Evolutionary conservation across 306 rosid species (phyloP).

Genomic region (Ormosia emarginata): DNA sequence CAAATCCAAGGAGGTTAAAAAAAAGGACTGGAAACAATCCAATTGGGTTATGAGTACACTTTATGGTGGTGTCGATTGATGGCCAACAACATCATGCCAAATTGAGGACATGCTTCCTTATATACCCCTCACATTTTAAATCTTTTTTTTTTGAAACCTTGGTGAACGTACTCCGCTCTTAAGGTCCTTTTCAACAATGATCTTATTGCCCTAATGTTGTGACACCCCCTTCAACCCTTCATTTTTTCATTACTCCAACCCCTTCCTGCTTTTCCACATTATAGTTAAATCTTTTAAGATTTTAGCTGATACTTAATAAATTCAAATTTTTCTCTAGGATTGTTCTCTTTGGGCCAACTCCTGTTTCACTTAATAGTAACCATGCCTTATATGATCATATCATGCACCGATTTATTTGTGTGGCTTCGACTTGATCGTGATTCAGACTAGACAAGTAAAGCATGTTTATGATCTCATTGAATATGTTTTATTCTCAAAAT

Average conservation of each 20-base stretch:
- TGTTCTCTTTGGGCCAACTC: slow-evolving; percentile 7
- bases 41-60: slow-evolving; percentile 56
- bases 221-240: slow-evolving; percentile 37
- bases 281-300: background rate
- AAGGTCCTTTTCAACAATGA: slow-evolving; percentile 41
- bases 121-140: slow-evolving; percentile 55
- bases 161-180: slow-evolving; percentile 16
- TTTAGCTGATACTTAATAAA: background rate
- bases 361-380: slow-evolving; percentile 27
- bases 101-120: slow-evolving; percentile 65
- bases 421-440: background rate
- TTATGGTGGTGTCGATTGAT: slow-evolving; percentile 68
- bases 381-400: slow-evolving; percentile 29
- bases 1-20: background rate
- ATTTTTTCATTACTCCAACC: slow-evolving; percentile 18
- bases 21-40: background rate
- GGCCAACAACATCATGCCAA: slow-evolving; percentile 82
- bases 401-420: slow-evolving; percentile 25
- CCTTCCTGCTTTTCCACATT: slow-evolving; percentile 1
- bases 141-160: slow-evolving; percentile 22
- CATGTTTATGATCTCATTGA: slow-evolving; percentile 5
- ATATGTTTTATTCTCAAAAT: slow-evolving; percentile 24
- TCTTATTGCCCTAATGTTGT: slow-evolving; percentile 55
- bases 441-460: background rate
- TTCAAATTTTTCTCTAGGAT: background rate